phyloP scores from a whole-genome alignment of 495 filamentous ascomycete genomes.

The Lophiotrema nucula region DNA sequence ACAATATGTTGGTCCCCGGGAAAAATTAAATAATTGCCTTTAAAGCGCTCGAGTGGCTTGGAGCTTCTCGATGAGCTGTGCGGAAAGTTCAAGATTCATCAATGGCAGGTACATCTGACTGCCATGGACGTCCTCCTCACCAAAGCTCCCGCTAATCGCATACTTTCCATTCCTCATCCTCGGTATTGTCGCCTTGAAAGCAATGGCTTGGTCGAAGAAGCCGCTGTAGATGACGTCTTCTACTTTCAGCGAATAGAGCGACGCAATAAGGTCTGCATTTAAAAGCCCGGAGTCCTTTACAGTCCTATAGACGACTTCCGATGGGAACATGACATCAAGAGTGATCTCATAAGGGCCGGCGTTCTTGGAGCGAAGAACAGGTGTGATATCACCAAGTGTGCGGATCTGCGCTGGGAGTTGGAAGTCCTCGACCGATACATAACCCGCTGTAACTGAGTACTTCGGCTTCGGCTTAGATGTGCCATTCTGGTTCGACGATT shows the following conservation, averaged over 20 bases:
- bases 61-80: not conserved
- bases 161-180: constrained; percentile 14
- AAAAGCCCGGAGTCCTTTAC: constrained; percentile 43
- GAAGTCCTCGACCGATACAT: constrained; percentile 11
- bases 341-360: constrained; percentile 53
- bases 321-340: constrained; percentile 51
- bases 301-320: constrained; percentile 35
- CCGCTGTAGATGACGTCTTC: constrained; percentile 43
- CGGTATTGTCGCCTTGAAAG: constrained; percentile 49
- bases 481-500: not conserved
- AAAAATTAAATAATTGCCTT: not conserved
- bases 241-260: constrained; percentile 38
- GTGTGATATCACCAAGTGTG: constrained; percentile 40
- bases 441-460: not conserved
- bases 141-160: constrained; percentile 33
- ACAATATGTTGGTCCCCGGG: too few species aligned
- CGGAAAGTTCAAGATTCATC: constrained; percentile 16
- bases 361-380: constrained; percentile 53
- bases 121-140: constrained; percentile 46
- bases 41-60: not conserved
- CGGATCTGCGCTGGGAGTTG: not conserved
- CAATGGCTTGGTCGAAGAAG: constrained; percentile 48
- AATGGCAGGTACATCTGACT: constrained; percentile 40
- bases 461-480: not conserved
- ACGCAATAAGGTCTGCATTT: constrained; percentile 34